These are phyloP conservation scores for Raffaelea albimanens DNA, from an alignment of 2,329 filamentous ascomycete species.

Conservation along the genomic window DNA sequence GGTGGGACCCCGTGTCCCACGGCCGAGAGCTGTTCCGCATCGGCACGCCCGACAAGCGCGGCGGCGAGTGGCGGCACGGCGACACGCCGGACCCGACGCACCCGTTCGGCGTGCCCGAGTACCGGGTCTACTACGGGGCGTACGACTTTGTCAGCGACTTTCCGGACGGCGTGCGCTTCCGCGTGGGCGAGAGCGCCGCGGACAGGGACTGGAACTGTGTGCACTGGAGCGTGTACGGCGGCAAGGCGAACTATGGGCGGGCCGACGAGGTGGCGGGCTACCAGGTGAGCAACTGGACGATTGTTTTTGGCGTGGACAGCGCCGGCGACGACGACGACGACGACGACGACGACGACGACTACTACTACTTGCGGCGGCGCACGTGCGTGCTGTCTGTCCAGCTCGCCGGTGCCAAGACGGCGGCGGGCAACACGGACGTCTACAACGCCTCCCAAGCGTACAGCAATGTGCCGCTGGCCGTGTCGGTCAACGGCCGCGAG, in stretches of 20 bases:
- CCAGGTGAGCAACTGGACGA: constrained; percentile 50
- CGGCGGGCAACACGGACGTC: constrained; percentile 49
- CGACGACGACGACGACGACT: neutral
- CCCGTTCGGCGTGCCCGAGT: constrained; percentile 43
- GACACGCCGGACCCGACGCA: constrained; percentile 36
- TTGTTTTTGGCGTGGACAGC: too few relatives aligned
- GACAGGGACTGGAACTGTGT: constrained; percentile 32
- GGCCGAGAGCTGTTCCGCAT: constrained; percentile 54
- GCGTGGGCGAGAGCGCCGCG: constrained; percentile 41
- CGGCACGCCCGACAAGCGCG: constrained; percentile 51
- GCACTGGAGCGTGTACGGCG: constrained; percentile 56
- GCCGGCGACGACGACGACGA: neutral
- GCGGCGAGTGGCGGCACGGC: constrained; percentile 52
- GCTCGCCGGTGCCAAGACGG: constrained; percentile 50
- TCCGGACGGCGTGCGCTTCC: constrained; percentile 46
- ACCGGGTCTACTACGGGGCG: constrained; percentile 50
- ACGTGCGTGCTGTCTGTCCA: constrained; percentile 52
- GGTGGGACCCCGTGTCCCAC: constrained; percentile 44
- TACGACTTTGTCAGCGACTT: constrained; percentile 53
- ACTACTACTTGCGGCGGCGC: constrained; percentile 7
- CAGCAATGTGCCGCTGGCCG: constrained; percentile 40
- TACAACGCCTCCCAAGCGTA: constrained; percentile 42
- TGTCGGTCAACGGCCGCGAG: constrained; percentile 29
- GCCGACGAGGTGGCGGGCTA: neutral
- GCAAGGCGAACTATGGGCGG: constrained; percentile 15